These are phyloP conservation scores for Tilletia indica DNA, from an alignment of 1,284 basidiomycete genomes.

Conservation along the genomic window DNA sequence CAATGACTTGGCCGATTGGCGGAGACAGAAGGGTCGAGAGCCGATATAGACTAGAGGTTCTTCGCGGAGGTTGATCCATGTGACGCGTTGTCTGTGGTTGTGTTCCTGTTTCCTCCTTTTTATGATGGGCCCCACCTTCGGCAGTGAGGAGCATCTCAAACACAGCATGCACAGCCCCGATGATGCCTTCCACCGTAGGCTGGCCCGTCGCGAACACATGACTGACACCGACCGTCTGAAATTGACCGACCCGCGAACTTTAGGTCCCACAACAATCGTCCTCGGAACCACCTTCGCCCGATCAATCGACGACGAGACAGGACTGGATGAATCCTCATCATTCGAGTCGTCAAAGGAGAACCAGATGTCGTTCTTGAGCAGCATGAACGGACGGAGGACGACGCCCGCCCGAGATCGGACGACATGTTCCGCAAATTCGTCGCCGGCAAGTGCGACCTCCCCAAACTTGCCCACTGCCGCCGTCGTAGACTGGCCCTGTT, in stretches of 20 bases:
- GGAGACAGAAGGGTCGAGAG: constrained; percentile 63
- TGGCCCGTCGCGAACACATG: constrained; percentile 71
- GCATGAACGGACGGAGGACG: constrained; percentile 48
- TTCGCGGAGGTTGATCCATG: constrained; percentile 84
- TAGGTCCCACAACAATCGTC: constrained; percentile 20
- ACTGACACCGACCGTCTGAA: constrained; percentile 83
- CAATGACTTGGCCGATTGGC: constrained; percentile 53
- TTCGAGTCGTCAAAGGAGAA: constrained; percentile 45
- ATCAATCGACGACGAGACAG: background rate
- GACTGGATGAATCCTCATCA: too few species aligned
- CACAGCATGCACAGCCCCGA: constrained; percentile 66
- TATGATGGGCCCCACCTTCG: too few species aligned
- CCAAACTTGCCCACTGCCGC: constrained; percentile 26
- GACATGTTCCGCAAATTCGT: constrained; percentile 55
- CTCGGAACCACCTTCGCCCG: too few species aligned
- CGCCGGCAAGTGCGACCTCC: constrained; percentile 33
- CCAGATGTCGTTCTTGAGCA: constrained; percentile 56
- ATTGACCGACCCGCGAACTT: constrained; percentile 84
- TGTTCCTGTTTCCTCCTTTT: background rate
- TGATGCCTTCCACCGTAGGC: constrained; percentile 85
- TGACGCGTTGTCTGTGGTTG: constrained; percentile 59
- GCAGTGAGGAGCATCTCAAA: background rate
- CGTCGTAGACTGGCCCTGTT: constrained; percentile 19
- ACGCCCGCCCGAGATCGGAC: constrained; percentile 52
- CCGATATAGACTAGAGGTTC: constrained; percentile 95